Evolutionary conservation across 352 stramenopile species (phyloP), one percentile per base, ranked within the genome.

Genomic region (Globisporangium ultimum): DNA sequence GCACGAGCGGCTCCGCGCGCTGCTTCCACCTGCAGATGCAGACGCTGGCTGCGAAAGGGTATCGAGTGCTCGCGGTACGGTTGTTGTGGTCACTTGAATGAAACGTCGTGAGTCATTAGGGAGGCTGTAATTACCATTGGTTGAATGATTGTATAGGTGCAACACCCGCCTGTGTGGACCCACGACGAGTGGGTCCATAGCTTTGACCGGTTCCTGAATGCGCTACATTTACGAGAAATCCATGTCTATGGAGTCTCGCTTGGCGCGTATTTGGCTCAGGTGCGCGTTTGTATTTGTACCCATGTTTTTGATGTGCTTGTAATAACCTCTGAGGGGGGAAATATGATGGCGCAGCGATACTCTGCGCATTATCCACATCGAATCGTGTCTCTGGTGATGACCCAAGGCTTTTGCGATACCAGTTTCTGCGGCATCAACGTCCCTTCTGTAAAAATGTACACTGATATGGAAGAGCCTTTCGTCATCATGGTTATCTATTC

Each of bases 131-230:
- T 36, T 10, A 5, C 28, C 5, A 10, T 36, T 36, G 28, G 28
- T 36, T 36, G 28, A 10, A 36, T 36, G 28, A 10, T 36, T 36
- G 28, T 5, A 36, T 36, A 78, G 80, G 65, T 91, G n/a, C 82
- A 92, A 55, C 66, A 89, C 22, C 82, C 82, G 3, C 63, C 83
- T 22, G 76, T 90, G 48, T 92, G 82, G 82, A 88, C 67, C n/a
- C 78, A 89, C 14, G 74, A 90, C n/a, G 80, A 90, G 48, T 90
- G 80, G 82, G 74, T 92, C 45, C 80, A 92, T 59, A 87, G 78
- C 64, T 92, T 92, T 47, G 82, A 92, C 45, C 72, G 82, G 13
- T 89, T 92, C 60, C 70, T 92, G 21, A 81, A 89, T 38, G 78
- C 80, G 4, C 67, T 89, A 56, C 70, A 81, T 43, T 53, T 92